phyloP scores from a whole-genome alignment of 164 flowering plant species.

The Umbilicus rupestris region DNA sequence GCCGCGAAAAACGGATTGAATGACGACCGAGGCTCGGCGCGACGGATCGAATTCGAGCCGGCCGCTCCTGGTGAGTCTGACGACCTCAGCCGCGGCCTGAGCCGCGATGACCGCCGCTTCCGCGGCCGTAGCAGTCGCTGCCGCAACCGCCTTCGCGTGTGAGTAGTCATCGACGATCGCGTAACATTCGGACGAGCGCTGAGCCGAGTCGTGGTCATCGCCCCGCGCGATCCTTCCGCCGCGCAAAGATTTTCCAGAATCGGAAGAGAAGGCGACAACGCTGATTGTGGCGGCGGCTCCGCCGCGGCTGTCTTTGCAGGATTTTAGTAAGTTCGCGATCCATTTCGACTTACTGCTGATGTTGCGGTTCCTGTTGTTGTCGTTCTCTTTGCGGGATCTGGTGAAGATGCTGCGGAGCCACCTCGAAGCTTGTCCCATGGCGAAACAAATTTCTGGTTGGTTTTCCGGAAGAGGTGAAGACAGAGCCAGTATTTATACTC shows the following conservation, averaged over 20 bases:
- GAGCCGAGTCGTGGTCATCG: not conserved
- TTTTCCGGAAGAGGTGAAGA: too few relatives aligned
- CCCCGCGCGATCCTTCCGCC: not conserved
- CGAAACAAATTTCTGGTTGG: too few relatives aligned
- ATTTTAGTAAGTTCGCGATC: too few relatives aligned
- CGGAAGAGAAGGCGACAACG: not conserved
- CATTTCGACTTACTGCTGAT: too few relatives aligned
- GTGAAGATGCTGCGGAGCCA: too few relatives aligned
- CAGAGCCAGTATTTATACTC: too few relatives aligned
- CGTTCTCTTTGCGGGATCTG: too few relatives aligned
- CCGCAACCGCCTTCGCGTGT: not conserved
- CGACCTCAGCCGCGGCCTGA: not conserved
- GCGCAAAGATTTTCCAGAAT: not conserved
- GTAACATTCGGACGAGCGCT: not conserved
- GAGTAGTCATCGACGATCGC: not conserved
- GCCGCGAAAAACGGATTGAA: not conserved
- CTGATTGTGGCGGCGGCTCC: too few relatives aligned
- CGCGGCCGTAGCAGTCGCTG: not conserved
- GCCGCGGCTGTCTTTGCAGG: too few relatives aligned
- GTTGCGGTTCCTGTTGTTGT: too few relatives aligned
- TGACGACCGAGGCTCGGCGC: not conserved
- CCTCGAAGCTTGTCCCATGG: too few relatives aligned
- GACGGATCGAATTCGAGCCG: not conserved
- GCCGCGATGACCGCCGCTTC: not conserved
- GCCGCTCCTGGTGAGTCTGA: not conserved